phyloP scores from a whole-genome alignment of 352 stramenopile species.

The Pythium scleroteichum region DNA sequence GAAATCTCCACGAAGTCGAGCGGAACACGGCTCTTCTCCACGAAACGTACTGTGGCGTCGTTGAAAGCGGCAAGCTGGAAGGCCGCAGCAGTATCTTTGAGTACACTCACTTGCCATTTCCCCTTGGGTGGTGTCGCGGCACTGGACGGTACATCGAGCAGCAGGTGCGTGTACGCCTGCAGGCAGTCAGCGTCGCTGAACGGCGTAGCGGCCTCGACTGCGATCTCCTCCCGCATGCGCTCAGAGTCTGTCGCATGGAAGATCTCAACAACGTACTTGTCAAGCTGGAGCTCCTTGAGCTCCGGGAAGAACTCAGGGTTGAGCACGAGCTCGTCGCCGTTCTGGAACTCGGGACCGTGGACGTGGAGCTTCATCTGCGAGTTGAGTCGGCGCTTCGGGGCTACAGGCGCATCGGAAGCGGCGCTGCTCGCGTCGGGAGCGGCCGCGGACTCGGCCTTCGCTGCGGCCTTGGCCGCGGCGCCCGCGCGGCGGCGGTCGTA shows the following conservation, averaged over 20 bases:
- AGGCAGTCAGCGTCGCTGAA: conserved; percentile 22
- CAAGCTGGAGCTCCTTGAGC: conserved; percentile 60
- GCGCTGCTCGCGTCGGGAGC: not conserved
- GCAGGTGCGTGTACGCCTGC: conserved; percentile 58
- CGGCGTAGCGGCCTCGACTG: conserved; percentile 22
- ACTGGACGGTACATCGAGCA: conserved; percentile 75
- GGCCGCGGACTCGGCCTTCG: conserved; percentile 4
- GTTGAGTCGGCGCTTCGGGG: conserved; percentile 21
- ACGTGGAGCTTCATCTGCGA: conserved; percentile 71
- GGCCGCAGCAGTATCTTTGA: conserved; percentile 76
- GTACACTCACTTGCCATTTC: conserved; percentile 78
- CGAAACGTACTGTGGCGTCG: conserved; percentile 80
- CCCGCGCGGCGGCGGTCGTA: conserved; percentile 25
- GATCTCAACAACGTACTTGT: conserved; percentile 83
- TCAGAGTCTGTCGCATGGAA: conserved; percentile 56
- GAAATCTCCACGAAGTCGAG: conserved; percentile 91
- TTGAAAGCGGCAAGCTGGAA: conserved; percentile 79
- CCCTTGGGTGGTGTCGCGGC: conserved; percentile 67
- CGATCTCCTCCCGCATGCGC: conserved; percentile 32
- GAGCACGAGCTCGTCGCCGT: conserved; percentile 76
- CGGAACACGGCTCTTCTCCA: conserved; percentile 72
- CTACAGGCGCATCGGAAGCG: not conserved
- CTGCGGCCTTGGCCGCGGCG: conserved; percentile 4
- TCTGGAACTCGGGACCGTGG: conserved; percentile 82
- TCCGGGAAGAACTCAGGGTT: conserved; percentile 83